Percentiles rank a stretch among this genome's conserved stretches.
These are phyloP conservation scores for Metarhizium brunneum DNA, from an alignment of 2,329 filamentous ascomycete genomes.

Conservation along the genomic window DNA sequence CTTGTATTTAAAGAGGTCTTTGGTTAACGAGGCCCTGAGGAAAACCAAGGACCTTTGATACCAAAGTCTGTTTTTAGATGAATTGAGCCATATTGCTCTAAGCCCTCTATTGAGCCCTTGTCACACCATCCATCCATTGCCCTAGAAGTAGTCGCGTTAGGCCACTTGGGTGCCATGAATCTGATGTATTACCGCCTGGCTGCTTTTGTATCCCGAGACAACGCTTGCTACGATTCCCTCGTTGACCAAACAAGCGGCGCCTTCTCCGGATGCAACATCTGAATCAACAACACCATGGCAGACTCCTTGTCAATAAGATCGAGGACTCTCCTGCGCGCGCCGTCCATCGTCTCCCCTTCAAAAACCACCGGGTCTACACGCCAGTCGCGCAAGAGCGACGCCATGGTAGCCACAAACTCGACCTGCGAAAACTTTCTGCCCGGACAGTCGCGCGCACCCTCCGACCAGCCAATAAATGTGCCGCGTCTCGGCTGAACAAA, in stretches of 20 bases:
- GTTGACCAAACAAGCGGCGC: slow-evolving; percentile 14
- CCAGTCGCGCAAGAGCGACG: slow-evolving; percentile 5
- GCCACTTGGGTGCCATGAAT: too few species aligned
- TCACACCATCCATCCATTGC: too few species aligned
- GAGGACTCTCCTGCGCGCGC: slow-evolving; percentile 11
- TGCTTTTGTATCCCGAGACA: too few species aligned
- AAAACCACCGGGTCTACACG: neutral
- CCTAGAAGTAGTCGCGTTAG: too few species aligned
- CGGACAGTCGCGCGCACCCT: slow-evolving; percentile 11
- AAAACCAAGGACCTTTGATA: too few species aligned
- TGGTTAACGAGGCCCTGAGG: too few species aligned
- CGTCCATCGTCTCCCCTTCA: neutral
- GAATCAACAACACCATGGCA: slow-evolving; percentile 13
- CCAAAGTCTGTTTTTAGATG: too few species aligned
- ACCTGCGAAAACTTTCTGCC: slow-evolving; percentile 16
- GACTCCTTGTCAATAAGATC: slow-evolving; percentile 14
- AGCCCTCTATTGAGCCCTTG: too few species aligned
- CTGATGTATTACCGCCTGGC: too few species aligned
- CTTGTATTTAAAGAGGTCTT: too few species aligned
- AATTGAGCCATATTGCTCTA: too few species aligned
- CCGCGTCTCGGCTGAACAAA: neutral
- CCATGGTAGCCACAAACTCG: slow-evolving; percentile 14
- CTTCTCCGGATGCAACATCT: slow-evolving; percentile 17
- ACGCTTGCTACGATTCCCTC: neutral
- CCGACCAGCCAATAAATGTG: slow-evolving; percentile 17